These are phyloP conservation scores for Termitomyces sp. DNA, from an alignment of 768 basidiomycete species.

Conservation along the genomic window DNA sequence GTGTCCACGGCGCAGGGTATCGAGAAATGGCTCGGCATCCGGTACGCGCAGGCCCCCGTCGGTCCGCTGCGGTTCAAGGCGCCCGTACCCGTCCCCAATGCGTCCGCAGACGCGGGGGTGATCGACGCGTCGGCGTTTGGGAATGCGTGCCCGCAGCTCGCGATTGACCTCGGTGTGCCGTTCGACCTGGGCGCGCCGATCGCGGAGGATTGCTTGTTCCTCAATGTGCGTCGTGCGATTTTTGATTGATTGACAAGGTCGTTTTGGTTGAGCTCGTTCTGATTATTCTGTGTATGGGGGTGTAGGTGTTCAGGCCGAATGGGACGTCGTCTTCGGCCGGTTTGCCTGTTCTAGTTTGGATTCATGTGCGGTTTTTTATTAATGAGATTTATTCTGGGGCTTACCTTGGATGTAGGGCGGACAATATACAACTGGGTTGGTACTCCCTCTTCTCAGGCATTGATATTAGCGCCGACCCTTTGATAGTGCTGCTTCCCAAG, in stretches of 20 bases:
- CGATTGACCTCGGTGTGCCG: conserved; percentile 32
- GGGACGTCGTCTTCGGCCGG: conserved; percentile 19
- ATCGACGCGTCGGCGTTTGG: conserved; percentile 45
- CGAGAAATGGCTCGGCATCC: conserved; percentile 58
- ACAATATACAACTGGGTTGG: conserved; percentile 37
- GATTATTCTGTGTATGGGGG: too few species aligned
- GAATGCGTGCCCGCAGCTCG: conserved; percentile 49
- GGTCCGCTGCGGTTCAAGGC: conserved; percentile 53
- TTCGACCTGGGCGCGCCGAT: conserved; percentile 38
- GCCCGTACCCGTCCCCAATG: conserved; percentile 36
- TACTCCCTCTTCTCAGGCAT: neutral
- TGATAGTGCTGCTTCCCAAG: conserved; percentile 36
- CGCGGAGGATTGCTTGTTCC: conserved; percentile 48
- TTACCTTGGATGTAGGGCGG: conserved; percentile 33
- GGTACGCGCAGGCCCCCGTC: conserved; percentile 51
- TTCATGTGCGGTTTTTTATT: conserved; percentile 26
- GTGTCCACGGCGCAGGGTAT: conserved; percentile 34
- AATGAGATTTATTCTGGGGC: too few species aligned
- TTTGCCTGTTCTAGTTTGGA: conserved; percentile 35
- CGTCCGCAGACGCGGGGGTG: conserved; percentile 15
- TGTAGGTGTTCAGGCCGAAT: conserved; percentile 31
- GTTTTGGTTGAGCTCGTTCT: too few species aligned
- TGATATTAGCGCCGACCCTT: neutral
- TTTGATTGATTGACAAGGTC: neutral
- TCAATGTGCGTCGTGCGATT: conserved; percentile 35